A percentile compares a stretch with the other conserved stretches of the same genome.
Conservation (phyloP, 352 stramenopile genomes). For the Thalassiosira ordinaria region DNA sequence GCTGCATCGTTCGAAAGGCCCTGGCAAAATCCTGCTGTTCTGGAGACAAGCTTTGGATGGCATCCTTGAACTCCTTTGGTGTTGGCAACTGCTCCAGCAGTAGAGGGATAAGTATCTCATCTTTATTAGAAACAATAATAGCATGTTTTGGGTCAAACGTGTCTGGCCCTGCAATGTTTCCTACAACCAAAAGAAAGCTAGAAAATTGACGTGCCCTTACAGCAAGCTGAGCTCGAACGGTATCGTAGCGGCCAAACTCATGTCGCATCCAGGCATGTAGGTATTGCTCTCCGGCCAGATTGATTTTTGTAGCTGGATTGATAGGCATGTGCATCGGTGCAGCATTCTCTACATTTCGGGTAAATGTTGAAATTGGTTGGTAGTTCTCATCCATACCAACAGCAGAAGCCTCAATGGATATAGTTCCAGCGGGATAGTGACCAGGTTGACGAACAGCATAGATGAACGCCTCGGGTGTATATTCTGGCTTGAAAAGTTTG, state of each 20-base stretch:
- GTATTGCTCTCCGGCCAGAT: conserved; percentile 71
- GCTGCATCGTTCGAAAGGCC: conserved; percentile 84
- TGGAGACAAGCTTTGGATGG: conserved; percentile 83
- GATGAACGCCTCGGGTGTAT: conserved; percentile 66
- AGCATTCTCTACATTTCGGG: too few relatives aligned
- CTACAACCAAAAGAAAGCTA: conserved; percentile 84
- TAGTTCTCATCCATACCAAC: too few relatives aligned
- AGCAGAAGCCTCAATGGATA: not conserved
- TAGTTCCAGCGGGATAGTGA: conserved; percentile 42
- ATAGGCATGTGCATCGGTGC: too few relatives aligned
- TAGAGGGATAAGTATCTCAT: conserved; percentile 86
- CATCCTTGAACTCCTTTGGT: conserved; percentile 87
- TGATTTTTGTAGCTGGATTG: conserved; percentile 70
- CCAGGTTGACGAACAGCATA: conserved; percentile 61
- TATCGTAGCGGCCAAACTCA: conserved; percentile 44
- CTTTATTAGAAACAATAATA: conserved; percentile 87
- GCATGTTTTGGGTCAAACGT: conserved; percentile 84
- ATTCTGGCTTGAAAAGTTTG: conserved; percentile 51
- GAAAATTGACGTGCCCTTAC: conserved; percentile 85
- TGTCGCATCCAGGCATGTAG: conserved; percentile 71
- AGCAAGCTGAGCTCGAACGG: conserved; percentile 57
- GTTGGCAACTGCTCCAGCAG: conserved; percentile 86
- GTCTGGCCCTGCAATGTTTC: conserved; percentile 73
- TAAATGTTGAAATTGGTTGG: too few relatives aligned
- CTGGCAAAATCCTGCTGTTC: conserved; percentile 86